Evolutionary conservation across 1,284 basidiomycete species (phyloP).

Genomic region (Cryptococcus maquisensis): DNA sequence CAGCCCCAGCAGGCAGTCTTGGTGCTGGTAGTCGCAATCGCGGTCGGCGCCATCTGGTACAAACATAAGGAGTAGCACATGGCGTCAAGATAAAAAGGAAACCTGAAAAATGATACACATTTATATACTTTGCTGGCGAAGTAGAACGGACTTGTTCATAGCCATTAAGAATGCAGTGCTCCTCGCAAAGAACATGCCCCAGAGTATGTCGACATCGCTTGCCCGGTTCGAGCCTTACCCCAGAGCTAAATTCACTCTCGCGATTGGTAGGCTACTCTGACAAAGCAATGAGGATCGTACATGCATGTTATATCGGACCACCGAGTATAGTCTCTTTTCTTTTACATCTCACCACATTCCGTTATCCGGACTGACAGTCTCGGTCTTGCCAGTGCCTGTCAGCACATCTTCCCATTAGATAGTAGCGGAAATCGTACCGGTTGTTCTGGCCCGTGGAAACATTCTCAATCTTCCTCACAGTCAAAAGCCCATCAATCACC

Average conservation of each 20-base stretch:
- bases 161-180: background rate
- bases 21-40: constrained; percentile 36
- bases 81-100: background rate
- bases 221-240: too few species aligned
- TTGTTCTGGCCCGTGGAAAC: constrained; percentile 69
- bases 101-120: background rate
- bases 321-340: background rate
- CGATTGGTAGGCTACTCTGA: too few species aligned
- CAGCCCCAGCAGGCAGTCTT: constrained; percentile 35
- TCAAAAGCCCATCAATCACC: constrained; percentile 82
- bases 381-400: constrained; percentile 10
- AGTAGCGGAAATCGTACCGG: constrained; percentile 20
- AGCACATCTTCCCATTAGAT: background rate
- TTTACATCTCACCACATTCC: constrained; percentile 55
- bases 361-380: constrained; percentile 24
- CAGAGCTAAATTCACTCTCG: too few species aligned
- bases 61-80: constrained; percentile 14
- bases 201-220: background rate
- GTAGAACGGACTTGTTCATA: too few species aligned
- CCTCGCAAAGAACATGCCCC: too few species aligned
- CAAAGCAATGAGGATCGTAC: too few species aligned
- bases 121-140: background rate
- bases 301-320: too few species aligned
- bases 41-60: constrained; percentile 40
- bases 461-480: constrained; percentile 88